Evolutionary conservation across 2,329 filamentous ascomycete genomes (phyloP), one percentile per base, ranked within the genome.

Genomic region (Fusarium subtropicale): DNA sequence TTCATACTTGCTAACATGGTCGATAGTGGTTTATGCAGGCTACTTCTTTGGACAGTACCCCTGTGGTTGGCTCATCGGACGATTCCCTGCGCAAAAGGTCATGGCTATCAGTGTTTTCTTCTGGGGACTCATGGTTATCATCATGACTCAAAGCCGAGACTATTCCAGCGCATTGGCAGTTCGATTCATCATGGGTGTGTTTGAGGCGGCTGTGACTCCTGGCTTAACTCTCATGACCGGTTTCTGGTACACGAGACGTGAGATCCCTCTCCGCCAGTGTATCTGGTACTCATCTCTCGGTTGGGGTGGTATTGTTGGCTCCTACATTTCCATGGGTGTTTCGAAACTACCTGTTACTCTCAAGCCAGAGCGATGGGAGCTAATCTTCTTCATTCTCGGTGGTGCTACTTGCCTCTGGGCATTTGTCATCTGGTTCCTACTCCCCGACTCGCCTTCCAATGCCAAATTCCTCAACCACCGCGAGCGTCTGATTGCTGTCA

Each of bases 51-150:
- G 48, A 2, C 56, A 58, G 30, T 58, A 58, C 12, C 56, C 56
- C 9, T 58, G 48, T 5, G 56, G 56, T 1, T 58, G 56, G 56
- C 30, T 58, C 15, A 58, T 55, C 20, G 56, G 56, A 16, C 56
- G 56, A 30, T 58, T 55, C 18, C 24, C 56, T 4, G 56, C 56
- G 3, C 48, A 58, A 16, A 58, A 44, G 22, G 48, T 58, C 24
- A 58, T 58, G 56, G 56, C 56, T n/a, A 58, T 55, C 22, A 58
- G 56, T n/a, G n/a, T 58, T 5, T 58, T 58, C 15, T 22, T 58
- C 7, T 58, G 48, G 48, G 56, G 56, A 1, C 15, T 58, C 1
- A 58, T 58, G 56, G 56, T 55, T 7, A 16, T 58, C 2, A 55
- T 58, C 38, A 58, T 58, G 56, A 58, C 56, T 6, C 48, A 55